Conservation (phyloP, 176 grass and related monocot genomes). For the Lolium multiflorum region DNA sequence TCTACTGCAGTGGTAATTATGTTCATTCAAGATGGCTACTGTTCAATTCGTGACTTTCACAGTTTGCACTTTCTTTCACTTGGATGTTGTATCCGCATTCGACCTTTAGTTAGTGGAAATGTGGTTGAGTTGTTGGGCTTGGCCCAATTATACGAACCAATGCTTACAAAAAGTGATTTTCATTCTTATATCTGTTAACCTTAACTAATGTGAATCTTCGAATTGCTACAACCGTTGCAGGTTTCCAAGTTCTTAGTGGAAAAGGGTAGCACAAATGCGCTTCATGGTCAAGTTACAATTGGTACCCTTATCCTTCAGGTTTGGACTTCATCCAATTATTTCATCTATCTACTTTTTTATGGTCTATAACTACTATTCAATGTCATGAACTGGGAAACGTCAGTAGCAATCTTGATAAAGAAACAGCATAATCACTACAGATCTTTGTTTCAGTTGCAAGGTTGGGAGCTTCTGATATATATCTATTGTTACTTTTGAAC, state of each 20-base stretch:
- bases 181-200: neutral
- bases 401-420: neutral
- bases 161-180: conserved; percentile 9
- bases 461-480: conserved; percentile 11
- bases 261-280: conserved; percentile 84
- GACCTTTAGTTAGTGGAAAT: conserved; percentile 26
- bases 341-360: conserved; percentile 13
- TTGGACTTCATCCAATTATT: conserved; percentile 36
- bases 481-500: neutral
- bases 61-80: neutral
- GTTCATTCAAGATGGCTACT: conserved; percentile 31
- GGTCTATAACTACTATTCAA: neutral
- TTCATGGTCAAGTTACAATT: conserved; percentile 98
- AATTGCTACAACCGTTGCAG: conserved; percentile 48
- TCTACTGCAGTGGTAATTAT: conserved; percentile 96
- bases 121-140: neutral
- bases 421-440: neutral
- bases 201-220: conserved; percentile 27
- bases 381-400: neutral
- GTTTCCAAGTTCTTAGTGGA: conserved; percentile 94
- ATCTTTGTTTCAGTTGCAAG: conserved; percentile 21
- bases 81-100: conserved; percentile 22
- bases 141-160: neutral
- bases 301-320: conserved; percentile 94
- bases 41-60: conserved; percentile 5